phyloP scores from a whole-genome alignment of 2,329 filamentous ascomycete genomes.

The Colletotrichum ledebouriae region DNA sequence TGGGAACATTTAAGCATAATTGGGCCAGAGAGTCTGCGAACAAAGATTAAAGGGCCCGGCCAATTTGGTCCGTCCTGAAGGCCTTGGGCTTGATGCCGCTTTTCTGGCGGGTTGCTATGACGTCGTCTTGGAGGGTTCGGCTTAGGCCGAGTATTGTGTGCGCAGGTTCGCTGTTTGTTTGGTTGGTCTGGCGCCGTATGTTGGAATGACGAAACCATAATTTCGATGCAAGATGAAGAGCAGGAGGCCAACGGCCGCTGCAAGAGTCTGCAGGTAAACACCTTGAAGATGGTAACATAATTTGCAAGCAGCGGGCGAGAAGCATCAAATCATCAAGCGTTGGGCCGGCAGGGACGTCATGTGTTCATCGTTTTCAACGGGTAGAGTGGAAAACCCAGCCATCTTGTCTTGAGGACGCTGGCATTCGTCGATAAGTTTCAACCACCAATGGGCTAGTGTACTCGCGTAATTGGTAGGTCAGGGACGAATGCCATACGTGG shows the following conservation, averaged over 20 bases:
- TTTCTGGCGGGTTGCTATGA: not conserved
- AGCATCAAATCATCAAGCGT: slow-evolving; percentile 15
- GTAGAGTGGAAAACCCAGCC: not conserved
- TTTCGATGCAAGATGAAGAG: slow-evolving; percentile 5
- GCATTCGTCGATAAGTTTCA: slow-evolving; percentile 23
- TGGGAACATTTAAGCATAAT: slow-evolving; percentile 6
- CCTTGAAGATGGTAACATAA: not conserved
- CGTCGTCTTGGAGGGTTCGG: not conserved
- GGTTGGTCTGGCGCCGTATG: not conserved
- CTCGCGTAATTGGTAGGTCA: too few species aligned
- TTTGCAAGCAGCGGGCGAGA: not conserved
- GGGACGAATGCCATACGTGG: slow-evolving; percentile 29
- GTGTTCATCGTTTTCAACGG: not conserved
- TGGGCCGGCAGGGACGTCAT: not conserved
- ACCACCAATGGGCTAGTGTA: not conserved
- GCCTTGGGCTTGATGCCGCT: slow-evolving; percentile 2
- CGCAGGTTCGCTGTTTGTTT: not conserved
- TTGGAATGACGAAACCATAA: not conserved
- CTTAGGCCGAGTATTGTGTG: not conserved
- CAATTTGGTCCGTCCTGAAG: slow-evolving; percentile 7
- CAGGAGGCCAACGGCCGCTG: not conserved
- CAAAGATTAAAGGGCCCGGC: not conserved
- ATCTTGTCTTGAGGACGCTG: slow-evolving; percentile 22
- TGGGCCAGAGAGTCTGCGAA: too few species aligned
- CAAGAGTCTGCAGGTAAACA: slow-evolving; percentile 23